Conservation (phyloP, 139 green algal species). For the Yamagishiella unicocca region DNA sequence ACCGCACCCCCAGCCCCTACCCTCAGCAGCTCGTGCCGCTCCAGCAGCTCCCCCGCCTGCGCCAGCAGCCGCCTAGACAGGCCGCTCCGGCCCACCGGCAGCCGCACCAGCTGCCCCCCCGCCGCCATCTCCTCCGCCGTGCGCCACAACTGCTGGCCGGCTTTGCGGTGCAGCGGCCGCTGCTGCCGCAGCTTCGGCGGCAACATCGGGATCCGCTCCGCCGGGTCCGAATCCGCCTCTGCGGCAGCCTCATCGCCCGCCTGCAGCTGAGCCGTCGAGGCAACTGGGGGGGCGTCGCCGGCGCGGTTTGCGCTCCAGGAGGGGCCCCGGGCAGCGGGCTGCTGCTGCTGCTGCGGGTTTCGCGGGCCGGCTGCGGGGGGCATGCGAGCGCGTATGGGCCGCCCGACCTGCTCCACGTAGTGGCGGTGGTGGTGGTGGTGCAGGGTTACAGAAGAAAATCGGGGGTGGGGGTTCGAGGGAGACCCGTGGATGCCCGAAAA, state of each 20-base stretch:
- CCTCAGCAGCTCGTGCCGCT: conserved; percentile 31
- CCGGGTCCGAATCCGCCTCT: not conserved
- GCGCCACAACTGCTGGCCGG: conserved; percentile 3
- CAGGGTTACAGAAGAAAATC: no score
- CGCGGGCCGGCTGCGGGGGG: no score
- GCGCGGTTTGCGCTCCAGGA: no score
- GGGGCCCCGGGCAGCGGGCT: no score
- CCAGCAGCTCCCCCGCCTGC: conserved; percentile 27
- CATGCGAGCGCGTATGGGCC: no score
- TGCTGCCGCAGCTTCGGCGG: not conserved
- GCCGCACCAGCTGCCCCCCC: conserved; percentile 11
- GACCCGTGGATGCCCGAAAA: no score
- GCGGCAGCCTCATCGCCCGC: not conserved
- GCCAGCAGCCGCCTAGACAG: conserved; percentile 17
- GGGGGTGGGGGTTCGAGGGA: no score
- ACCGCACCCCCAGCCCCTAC: not conserved
- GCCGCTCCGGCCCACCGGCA: conserved; percentile 5
- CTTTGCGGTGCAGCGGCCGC: not conserved
- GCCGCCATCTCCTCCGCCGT: conserved; percentile 25
- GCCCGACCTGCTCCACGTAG: no score
- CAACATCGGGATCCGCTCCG: conserved; percentile 34
- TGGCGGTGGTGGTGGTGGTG: no score
- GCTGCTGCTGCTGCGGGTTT: no score
- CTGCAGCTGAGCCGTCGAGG: no score
- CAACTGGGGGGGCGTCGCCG: no score